Evolutionary conservation across 2,329 filamentous ascomycete genomes (phyloP).

Genomic region (Microdochium paspali): DNA sequence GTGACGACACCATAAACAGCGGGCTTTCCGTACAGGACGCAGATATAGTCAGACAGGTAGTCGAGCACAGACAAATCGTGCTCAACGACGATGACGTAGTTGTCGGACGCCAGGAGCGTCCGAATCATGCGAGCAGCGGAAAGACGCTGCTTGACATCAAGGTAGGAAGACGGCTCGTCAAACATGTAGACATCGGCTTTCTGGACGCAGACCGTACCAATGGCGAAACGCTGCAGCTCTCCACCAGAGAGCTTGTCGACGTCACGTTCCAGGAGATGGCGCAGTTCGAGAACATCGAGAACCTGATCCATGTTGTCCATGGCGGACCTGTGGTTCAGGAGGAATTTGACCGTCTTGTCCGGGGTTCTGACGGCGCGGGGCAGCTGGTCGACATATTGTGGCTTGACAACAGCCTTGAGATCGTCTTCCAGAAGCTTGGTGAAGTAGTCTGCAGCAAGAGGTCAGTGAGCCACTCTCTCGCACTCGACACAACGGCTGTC

Average conservation of each 20-base stretch:
- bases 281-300: constrained; percentile 73
- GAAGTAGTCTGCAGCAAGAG: constrained; percentile 67
- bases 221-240: constrained; percentile 96
- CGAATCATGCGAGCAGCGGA: constrained; percentile 88
- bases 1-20: constrained; percentile 98
- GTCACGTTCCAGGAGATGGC: constrained; percentile 86
- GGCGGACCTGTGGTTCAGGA: constrained; percentile 68
- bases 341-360: constrained; percentile 67
- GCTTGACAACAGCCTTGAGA: constrained; percentile 96
- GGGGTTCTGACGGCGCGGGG: constrained; percentile 81
- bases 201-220: constrained; percentile 91
- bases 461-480: too few relatives aligned
- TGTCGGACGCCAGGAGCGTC: constrained; percentile 75
- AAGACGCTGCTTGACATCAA: constrained; percentile 98
- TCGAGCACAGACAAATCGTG: constrained; percentile 98
- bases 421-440: constrained; percentile 97
- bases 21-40: constrained; percentile 90
- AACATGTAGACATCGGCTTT: constrained; percentile 99
- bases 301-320: constrained; percentile 77
- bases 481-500: too few relatives aligned
- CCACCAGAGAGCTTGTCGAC: constrained; percentile 87
- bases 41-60: constrained; percentile 98
- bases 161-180: constrained; percentile 95
- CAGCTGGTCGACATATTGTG: constrained; percentile 98
- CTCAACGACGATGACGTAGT: constrained; percentile 98